Percentiles rank a stretch among this genome's conserved stretches.
Evolutionary conservation across 805 yeast species (phyloP).

Genomic region (Candida germanica): DNA sequence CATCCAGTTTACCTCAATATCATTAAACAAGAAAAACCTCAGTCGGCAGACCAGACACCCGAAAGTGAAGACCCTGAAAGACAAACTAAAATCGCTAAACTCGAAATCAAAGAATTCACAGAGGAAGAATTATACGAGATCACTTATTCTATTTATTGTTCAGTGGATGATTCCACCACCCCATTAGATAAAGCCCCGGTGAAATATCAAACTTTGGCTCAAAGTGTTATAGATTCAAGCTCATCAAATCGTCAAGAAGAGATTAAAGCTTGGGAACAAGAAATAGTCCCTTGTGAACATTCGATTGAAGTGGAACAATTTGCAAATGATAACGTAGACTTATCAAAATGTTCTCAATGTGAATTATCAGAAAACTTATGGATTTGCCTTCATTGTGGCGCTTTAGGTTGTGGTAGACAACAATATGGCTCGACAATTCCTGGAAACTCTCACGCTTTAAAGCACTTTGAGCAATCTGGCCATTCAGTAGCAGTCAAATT

Average conservation of each 20-base stretch:
- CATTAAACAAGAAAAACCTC: conserved; percentile 47
- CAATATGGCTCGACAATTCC: conserved; percentile 86
- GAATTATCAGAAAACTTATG: conserved; percentile 76
- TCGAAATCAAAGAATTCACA: conserved; percentile 60
- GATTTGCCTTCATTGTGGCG: conserved; percentile 90
- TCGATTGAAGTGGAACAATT: conserved; percentile 51
- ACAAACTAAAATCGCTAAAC: conserved; percentile 51
- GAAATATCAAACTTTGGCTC: conserved; percentile 29
- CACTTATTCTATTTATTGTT: conserved; percentile 39
- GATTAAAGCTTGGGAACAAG: conserved; percentile 89
- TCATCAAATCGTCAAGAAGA: conserved; percentile 64
- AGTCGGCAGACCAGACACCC: conserved; percentile 25
- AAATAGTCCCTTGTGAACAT: conserved; percentile 77
- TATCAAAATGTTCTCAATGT: conserved; percentile 53
- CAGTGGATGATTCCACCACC: conserved; percentile 23
- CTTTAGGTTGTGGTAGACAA: conserved; percentile 90
- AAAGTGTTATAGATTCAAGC: conserved; percentile 50
- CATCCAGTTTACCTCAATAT: conserved; percentile 63
- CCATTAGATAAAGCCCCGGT: conserved; percentile 22
- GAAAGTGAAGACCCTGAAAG: conserved; percentile 6
- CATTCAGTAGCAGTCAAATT: conserved; percentile 88
- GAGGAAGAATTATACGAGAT: conserved; percentile 64
- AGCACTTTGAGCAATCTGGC: conserved; percentile 54
- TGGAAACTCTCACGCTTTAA: conserved; percentile 90
- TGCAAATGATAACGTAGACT: conserved; percentile 19